Conservation (phyloP, 2,329 filamentous ascomycete genomes). For the Atkinsonella texensis region DNA sequence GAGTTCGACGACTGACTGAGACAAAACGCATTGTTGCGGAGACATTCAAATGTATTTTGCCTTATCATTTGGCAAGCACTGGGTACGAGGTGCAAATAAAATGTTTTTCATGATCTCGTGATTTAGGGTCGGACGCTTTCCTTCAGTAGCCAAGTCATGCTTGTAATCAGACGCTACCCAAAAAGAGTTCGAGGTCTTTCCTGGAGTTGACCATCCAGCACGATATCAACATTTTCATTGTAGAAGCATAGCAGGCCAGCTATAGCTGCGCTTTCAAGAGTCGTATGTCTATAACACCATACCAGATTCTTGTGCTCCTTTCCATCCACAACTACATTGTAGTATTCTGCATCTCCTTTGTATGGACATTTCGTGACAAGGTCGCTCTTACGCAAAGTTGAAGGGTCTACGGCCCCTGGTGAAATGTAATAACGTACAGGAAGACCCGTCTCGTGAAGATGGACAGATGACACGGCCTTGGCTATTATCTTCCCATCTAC, state of each 20-base stretch:
- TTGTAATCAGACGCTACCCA: not conserved
- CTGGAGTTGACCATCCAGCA: constrained; percentile 33
- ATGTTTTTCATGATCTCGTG: not conserved
- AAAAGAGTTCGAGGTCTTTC: constrained; percentile 5
- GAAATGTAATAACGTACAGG: constrained; percentile 49
- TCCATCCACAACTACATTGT: constrained; percentile 36
- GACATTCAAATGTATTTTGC: no score
- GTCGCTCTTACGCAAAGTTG: constrained; percentile 34
- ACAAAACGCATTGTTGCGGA: no score
- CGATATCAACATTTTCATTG: constrained; percentile 56
- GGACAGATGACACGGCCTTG: constrained; percentile 32
- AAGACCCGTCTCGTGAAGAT: constrained; percentile 49
- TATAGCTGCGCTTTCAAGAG: constrained; percentile 41
- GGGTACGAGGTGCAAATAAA: not conserved
- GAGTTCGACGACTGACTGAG: no score
- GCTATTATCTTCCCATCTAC: constrained; percentile 34
- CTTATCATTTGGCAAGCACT: no score
- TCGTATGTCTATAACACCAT: constrained; percentile 52
- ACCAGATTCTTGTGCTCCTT: constrained; percentile 36
- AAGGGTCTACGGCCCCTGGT: constrained; percentile 33
- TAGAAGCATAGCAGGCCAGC: constrained; percentile 51
- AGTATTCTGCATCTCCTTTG: constrained; percentile 54
- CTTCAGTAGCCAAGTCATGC: not conserved
- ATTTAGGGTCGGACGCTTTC: not conserved
- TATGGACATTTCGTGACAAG: constrained; percentile 52